Percentiles rank a stretch among this genome's conserved stretches.
Evolutionary conservation across 2,329 filamentous ascomycete genomes (phyloP).

Genomic region (Trichophyton mentagrophytes): DNA sequence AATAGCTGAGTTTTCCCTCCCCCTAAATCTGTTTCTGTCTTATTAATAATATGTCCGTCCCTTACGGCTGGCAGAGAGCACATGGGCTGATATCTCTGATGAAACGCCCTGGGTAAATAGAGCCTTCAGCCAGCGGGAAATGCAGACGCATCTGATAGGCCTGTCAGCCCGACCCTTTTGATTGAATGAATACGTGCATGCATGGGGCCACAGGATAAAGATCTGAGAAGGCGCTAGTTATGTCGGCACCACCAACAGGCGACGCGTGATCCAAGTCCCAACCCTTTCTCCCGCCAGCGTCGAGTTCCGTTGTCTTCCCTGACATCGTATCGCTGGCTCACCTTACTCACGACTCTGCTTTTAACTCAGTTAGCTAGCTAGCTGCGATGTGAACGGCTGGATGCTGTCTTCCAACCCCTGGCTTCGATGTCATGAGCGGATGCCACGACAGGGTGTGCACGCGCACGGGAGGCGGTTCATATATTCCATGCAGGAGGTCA

Average conservation of each 20-base stretch:
- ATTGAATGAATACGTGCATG: neutral
- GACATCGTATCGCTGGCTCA: neutral
- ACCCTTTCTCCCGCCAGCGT: neutral
- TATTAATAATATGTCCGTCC: neutral
- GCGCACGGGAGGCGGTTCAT: neutral
- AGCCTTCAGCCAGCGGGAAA: neutral
- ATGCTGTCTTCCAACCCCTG: neutral
- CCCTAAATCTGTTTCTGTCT: neutral
- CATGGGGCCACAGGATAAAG: constrained; percentile 3
- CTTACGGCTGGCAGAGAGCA: neutral
- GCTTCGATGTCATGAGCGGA: neutral
- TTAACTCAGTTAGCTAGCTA: too few relatives aligned
- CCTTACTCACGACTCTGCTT: too few relatives aligned
- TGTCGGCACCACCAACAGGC: neutral
- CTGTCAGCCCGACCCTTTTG: neutral
- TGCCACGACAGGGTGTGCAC: neutral
- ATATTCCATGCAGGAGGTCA: neutral
- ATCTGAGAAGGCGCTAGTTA: neutral
- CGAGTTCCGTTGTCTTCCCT: neutral
- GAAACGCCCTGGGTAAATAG: neutral
- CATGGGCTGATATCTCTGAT: neutral
- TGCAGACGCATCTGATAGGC: neutral
- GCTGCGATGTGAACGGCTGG: neutral
- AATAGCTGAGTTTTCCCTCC: neutral
- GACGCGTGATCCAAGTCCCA: neutral